A percentile compares a stretch with the other conserved stretches of the same genome.
These are phyloP conservation scores for Citrus maxima DNA, from an alignment of 345 rosid genomes.

Conservation along the genomic window DNA sequence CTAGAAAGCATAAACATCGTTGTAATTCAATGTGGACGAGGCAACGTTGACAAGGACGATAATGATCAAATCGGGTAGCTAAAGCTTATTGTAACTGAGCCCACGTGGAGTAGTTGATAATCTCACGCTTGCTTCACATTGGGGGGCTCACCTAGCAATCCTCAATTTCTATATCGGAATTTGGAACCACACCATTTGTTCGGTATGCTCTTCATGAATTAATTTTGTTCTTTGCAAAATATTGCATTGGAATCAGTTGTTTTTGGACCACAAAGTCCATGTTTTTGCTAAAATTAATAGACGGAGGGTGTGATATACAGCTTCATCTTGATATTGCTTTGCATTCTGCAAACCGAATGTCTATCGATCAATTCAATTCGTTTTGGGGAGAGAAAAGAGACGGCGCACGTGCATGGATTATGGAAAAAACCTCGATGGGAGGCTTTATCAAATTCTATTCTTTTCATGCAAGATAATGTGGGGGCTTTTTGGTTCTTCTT, in stretches of 20 bases:
- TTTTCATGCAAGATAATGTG: conserved; percentile 18
- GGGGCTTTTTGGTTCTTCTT: neutral
- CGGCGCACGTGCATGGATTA: conserved; percentile 25
- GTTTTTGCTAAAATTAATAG: neutral
- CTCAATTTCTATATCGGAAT: conserved; percentile 11
- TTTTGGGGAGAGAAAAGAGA: conserved; percentile 14
- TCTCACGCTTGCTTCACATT: neutral
- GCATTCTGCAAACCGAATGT: no score
- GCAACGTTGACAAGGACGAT: conserved; percentile 10
- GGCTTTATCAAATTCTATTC: conserved; percentile 6
- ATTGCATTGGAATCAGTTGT: conserved; percentile 1
- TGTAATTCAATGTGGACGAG: conserved; percentile 1
- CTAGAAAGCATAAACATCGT: neutral
- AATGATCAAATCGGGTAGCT: no score
- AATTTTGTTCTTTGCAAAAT: neutral
- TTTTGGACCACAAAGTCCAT: conserved; percentile 20
- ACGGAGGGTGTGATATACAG: neutral
- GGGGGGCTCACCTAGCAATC: conserved; percentile 13
- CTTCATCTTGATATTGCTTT: neutral
- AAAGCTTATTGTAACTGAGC: neutral
- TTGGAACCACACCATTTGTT: conserved; percentile 20
- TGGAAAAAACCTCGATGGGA: conserved; percentile 6
- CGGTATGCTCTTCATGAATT: neutral
- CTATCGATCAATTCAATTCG: neutral
- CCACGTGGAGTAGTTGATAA: conserved; percentile 18